These are phyloP conservation scores for Cenchrus americanus DNA, from an alignment of 176 grass and related monocot genomes.

Conservation along the genomic window DNA sequence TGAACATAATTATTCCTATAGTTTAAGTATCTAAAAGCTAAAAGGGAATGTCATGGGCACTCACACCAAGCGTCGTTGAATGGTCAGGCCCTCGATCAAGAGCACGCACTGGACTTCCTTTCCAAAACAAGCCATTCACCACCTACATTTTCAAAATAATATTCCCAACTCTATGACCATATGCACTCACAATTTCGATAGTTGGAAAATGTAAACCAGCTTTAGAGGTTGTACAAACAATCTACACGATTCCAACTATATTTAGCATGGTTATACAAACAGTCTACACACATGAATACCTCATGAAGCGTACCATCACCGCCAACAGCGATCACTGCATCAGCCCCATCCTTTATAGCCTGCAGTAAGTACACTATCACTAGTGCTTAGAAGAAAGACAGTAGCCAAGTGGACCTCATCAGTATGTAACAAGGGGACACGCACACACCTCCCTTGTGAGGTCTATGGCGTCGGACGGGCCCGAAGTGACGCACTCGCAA, in stretches of 20 bases:
- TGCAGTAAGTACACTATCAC: conserved; percentile 32
- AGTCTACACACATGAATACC: conserved; percentile 43
- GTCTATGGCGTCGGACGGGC: conserved; percentile 77
- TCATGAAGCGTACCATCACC: conserved; percentile 98
- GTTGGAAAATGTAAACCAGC: background rate
- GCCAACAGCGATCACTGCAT: conserved; percentile 89
- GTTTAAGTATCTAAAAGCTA: conserved; percentile 4
- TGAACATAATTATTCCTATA: background rate
- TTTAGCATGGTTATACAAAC: background rate
- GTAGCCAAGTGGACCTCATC: background rate
- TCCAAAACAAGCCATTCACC: conserved; percentile 88
- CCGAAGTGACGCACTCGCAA: conserved; percentile 79
- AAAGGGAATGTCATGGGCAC: conserved; percentile 22
- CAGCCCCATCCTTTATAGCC: conserved; percentile 86
- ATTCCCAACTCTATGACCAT: background rate
- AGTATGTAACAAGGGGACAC: background rate
- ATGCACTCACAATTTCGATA: background rate
- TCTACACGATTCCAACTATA: background rate
- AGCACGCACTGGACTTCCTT: conserved; percentile 59
- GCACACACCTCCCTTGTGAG: conserved; percentile 87
- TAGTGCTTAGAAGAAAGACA: background rate
- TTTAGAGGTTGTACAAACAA: background rate
- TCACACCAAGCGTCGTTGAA: conserved; percentile 79
- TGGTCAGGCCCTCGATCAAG: conserved; percentile 57
- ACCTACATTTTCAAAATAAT: conserved; percentile 62